Evolutionary conservation across 768 basidiomycete species (phyloP), one percentile per base, ranked within the genome.

Genomic region (Mycena olivaceomarginata): DNA sequence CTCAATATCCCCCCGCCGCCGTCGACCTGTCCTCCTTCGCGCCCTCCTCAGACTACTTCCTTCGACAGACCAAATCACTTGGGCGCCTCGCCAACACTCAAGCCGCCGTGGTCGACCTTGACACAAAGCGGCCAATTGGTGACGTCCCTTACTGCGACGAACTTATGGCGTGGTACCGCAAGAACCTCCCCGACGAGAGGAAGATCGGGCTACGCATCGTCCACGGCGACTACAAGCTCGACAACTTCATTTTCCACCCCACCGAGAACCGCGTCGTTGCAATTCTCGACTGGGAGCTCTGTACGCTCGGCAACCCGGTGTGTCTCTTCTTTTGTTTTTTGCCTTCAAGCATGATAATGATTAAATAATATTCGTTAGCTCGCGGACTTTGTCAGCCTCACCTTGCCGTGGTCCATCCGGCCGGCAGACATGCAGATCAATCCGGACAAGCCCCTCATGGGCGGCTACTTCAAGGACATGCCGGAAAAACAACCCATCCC

Each of bases 171-270:
- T 98, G 96, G 96, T 98, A 97, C 85, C 85, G 88, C 75, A 84
- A 85, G 41, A 91, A 96, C 81, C 86, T 96, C 39, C 97, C 96
- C 2, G 92, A 96, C 81, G 97, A 98, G 85, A 87, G 83, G 77
- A 92, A 92, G 83, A 91, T 90, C 1, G 96, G 95, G 0, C 87
- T 91, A 69, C 93, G 96, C n/a, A 93, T 99, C 78, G 97, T 99
- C 8, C 98, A 99, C 83, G 98, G 98, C 37, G 98, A 99, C 85
- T 99, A 96, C 84, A 99, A 99, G 84, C 88, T 98, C n/a, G 98
- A 99, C 85, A 99, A 99, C 84, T 84, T 99, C 78, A 91, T 99
- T 77, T 99, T 98, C 86, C 98, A 99, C 80, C 94, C 95, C 0
- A 96, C 94, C 0, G 94, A 99, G 85, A 96, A 97, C 76, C 89